A percentile compares a stretch with the other conserved stretches of the same genome.
Conservation (phyloP, 1,284 basidiomycete genomes). For the Leccinum griseonigrum region DNA sequence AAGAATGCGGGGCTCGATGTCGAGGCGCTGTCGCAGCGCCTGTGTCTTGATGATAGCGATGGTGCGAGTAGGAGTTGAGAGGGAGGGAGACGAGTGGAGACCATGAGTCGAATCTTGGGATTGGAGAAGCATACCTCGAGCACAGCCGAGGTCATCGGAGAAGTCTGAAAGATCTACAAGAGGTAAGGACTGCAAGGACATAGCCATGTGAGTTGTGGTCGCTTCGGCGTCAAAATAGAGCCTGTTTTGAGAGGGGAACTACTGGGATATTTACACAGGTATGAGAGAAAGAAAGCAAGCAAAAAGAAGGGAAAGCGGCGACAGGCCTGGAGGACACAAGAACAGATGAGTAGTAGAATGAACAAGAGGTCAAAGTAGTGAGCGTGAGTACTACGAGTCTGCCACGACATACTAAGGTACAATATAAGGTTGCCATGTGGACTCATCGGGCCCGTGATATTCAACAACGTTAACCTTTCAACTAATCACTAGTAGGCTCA, state of each 20-base stretch:
- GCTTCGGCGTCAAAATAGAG: slow-evolving; percentile 10
- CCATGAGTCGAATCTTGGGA: slow-evolving; percentile 5
- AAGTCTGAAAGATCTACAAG: slow-evolving; percentile 16
- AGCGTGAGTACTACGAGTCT: slow-evolving; percentile 6
- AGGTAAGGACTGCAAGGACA: slow-evolving; percentile 15
- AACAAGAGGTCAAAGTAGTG: slow-evolving; percentile 9
- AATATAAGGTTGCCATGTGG: slow-evolving; percentile 16
- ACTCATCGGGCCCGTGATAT: slow-evolving; percentile 5
- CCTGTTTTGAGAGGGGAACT: not conserved
- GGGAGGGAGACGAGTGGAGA: slow-evolving; percentile 11
- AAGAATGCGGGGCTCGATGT: slow-evolving; percentile 71
- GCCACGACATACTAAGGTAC: slow-evolving; percentile 1
- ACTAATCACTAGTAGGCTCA: too few relatives aligned
- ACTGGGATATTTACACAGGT: slow-evolving; percentile 1
- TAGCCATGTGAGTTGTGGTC: slow-evolving; percentile 22
- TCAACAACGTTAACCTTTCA: not conserved
- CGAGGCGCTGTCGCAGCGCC: slow-evolving; percentile 65
- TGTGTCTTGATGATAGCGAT: slow-evolving; percentile 78
- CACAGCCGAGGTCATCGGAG: slow-evolving; percentile 12
- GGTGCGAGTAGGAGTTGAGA: slow-evolving; percentile 50
- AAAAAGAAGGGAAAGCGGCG: slow-evolving; percentile 12
- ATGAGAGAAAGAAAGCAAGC: slow-evolving; percentile 9
- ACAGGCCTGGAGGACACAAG: slow-evolving; percentile 11
- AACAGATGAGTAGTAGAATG: slow-evolving; percentile 9
- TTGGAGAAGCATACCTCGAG: slow-evolving; percentile 2